Evolutionary conservation across 2,329 filamentous ascomycete species (phyloP), one percentile per base, ranked within the genome.

Genomic region (Cercospora berteroae): DNA sequence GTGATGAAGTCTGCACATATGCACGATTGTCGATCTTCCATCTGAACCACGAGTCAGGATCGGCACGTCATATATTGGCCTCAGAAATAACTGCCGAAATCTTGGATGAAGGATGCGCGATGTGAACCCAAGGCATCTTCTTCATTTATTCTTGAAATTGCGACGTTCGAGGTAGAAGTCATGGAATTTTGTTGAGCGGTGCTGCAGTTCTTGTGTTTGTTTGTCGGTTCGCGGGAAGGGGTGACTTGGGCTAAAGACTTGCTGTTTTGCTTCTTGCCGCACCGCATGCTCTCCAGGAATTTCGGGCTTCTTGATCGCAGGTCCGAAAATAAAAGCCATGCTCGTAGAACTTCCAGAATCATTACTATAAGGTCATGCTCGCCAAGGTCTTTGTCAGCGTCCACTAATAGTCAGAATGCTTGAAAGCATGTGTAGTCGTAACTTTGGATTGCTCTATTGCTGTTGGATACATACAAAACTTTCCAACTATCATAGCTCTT

Each of bases 401-500:
- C n/a, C n/a, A n/a, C n/a, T n/a, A n/a, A n/a, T n/a, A n/a, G n/a
- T n/a, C n/a, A n/a, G n/a, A n/a, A n/a, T n/a, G n/a, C n/a, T n/a
- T n/a, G n/a, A n/a, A n/a, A n/a, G n/a, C n/a, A n/a, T n/a, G n/a
- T n/a, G n/a, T n/a, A n/a, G n/a, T n/a, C n/a, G n/a, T n/a, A n/a
- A n/a, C n/a, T n/a, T n/a, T n/a, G n/a, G n/a, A 16, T 52, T 52
- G 12, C 9, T 52, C 48, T 52, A 52, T 27, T 16, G 20, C 20
- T 52, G 20, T 52, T 27, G 20, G 5, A 13, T 25, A 13, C 13
- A 16, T 16, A 27, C 13, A 27, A 16, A 16, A 52, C 16, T 2
- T 16, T 52, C 12, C 48, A 52, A 52, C 23, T 27, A 25, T 52
- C 48, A n/a, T 52, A 52, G 48, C 48, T 52, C 48, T 52, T 16